Conservation (phyloP, 1,284 basidiomycete species). For the Ceratobasidium sp. region DNA sequence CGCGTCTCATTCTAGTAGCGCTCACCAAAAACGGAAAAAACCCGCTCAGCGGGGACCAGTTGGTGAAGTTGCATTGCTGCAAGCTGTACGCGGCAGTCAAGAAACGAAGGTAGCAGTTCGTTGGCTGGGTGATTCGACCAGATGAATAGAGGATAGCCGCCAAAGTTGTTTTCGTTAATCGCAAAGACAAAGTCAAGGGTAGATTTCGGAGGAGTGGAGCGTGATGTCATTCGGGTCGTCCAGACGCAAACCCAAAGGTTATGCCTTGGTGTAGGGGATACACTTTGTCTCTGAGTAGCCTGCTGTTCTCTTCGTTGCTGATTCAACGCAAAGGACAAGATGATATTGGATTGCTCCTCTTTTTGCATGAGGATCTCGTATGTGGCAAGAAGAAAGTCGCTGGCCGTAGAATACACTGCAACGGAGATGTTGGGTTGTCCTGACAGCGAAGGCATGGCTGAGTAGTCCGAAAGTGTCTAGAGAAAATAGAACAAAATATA, state of each 20-base stretch:
- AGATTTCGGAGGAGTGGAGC: constrained; percentile 15
- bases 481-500: not conserved
- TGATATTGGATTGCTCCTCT: constrained; percentile 63
- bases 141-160: constrained; percentile 68
- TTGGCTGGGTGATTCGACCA: constrained; percentile 56
- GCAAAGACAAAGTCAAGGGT: constrained; percentile 66
- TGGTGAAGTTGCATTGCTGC: constrained; percentile 55
- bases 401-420: constrained; percentile 59
- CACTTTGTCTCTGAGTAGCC: not conserved
- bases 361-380: constrained; percentile 52
- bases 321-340: constrained; percentile 63
- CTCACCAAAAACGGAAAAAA: constrained; percentile 72
- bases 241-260: constrained; percentile 63
- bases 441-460: constrained; percentile 34
- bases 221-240: constrained; percentile 18
- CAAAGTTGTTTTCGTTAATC: constrained; percentile 64
- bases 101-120: constrained; percentile 52
- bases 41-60: constrained; percentile 58
- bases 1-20: not conserved
- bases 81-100: constrained; percentile 54
- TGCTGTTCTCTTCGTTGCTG: constrained; percentile 46
- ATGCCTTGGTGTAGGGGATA: not conserved
- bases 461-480: not conserved
- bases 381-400: constrained; percentile 54
- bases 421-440: constrained; percentile 51